Evolutionary conservation across 1,284 basidiomycete genomes (phyloP).

Genomic region (Omphalotus olearius): DNA sequence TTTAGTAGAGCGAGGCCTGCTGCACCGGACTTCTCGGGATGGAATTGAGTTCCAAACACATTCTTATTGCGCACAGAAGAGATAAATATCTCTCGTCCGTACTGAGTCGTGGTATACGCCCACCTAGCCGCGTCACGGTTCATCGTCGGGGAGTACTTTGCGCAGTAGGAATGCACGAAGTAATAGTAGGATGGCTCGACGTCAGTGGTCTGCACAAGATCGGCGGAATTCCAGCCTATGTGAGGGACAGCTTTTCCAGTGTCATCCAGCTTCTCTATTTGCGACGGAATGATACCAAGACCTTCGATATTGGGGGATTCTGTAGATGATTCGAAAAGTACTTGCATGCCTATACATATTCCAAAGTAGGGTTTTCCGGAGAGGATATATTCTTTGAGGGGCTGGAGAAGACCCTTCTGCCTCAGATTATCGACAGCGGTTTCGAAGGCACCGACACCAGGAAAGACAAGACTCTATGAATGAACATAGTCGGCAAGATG

Average conservation of each 20-base stretch:
- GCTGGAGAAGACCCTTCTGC: slow-evolving; percentile 74
- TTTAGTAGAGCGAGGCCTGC: slow-evolving; percentile 83
- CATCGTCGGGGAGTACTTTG: slow-evolving; percentile 58
- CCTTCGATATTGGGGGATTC: slow-evolving; percentile 63
- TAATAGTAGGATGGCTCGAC: slow-evolving; percentile 75
- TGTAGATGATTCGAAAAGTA: slow-evolving; percentile 84
- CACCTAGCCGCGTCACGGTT: slow-evolving; percentile 61
- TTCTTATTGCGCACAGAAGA: slow-evolving; percentile 83
- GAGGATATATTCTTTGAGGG: slow-evolving; percentile 79
- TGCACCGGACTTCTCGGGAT: slow-evolving; percentile 97
- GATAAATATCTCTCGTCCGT: slow-evolving; percentile 92
- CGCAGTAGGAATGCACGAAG: slow-evolving; percentile 96
- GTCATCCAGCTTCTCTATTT: slow-evolving; percentile 66
- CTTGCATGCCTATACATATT: slow-evolving; percentile 98
- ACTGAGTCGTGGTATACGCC: slow-evolving; percentile 88
- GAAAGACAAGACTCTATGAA: slow-evolving; percentile 88
- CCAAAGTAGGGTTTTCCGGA: slow-evolving; percentile 95
- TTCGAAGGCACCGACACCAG: slow-evolving; percentile 96
- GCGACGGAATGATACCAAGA: slow-evolving; percentile 70
- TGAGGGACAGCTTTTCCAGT: slow-evolving; percentile 89
- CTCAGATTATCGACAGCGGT: slow-evolving; percentile 81
- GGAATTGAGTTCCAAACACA: slow-evolving; percentile 95
- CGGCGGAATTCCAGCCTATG: slow-evolving; percentile 93
- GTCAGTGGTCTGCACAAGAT: slow-evolving; percentile 45
- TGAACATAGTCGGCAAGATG: slow-evolving; percentile 10